These are phyloP conservation scores for Eutrema japonicum DNA, from an alignment of 345 rosid genomes.

Conservation along the genomic window DNA sequence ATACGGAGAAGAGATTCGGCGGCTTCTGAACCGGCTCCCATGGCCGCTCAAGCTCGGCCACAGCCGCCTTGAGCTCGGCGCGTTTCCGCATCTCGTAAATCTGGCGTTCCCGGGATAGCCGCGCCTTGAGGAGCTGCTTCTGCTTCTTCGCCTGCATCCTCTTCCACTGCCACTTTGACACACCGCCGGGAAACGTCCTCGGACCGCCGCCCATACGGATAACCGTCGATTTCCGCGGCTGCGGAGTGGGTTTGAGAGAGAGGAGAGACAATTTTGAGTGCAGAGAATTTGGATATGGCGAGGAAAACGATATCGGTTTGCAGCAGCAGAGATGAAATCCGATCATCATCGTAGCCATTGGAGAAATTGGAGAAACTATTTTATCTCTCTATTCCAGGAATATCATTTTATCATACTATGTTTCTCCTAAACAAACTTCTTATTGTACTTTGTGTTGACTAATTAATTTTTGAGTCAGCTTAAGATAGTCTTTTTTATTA, in stretches of 20 bases:
- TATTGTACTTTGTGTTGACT: not conserved
- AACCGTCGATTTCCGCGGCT: slow-evolving; percentile 41
- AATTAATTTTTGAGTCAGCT: not conserved
- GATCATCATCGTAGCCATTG: slow-evolving; percentile 43
- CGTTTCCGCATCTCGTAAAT: slow-evolving; percentile 93
- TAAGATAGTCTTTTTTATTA: too few species aligned
- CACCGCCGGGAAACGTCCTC: slow-evolving; percentile 82
- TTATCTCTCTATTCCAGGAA: not conserved
- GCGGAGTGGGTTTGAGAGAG: slow-evolving; percentile 39
- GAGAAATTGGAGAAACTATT: not conserved
- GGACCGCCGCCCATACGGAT: slow-evolving; percentile 96
- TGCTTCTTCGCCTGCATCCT: slow-evolving; percentile 90
- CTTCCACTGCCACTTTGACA: slow-evolving; percentile 94
- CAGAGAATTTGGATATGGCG: slow-evolving; percentile 30
- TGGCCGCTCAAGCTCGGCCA: slow-evolving; percentile 85
- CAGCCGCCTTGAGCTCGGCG: slow-evolving; percentile 87
- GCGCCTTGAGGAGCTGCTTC: slow-evolving; percentile 80
- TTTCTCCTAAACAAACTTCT: not conserved
- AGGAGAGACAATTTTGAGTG: slow-evolving; percentile 46
- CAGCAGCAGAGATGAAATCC: slow-evolving; percentile 32
- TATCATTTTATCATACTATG: not conserved
- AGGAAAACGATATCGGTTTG: slow-evolving; percentile 48
- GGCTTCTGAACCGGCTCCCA: slow-evolving; percentile 80
- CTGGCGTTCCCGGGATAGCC: slow-evolving; percentile 77
- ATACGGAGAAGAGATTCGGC: slow-evolving; percentile 71